These are phyloP conservation scores for Pythium plurisporium DNA, from an alignment of 352 stramenopile genomes.

Conservation along the genomic window DNA sequence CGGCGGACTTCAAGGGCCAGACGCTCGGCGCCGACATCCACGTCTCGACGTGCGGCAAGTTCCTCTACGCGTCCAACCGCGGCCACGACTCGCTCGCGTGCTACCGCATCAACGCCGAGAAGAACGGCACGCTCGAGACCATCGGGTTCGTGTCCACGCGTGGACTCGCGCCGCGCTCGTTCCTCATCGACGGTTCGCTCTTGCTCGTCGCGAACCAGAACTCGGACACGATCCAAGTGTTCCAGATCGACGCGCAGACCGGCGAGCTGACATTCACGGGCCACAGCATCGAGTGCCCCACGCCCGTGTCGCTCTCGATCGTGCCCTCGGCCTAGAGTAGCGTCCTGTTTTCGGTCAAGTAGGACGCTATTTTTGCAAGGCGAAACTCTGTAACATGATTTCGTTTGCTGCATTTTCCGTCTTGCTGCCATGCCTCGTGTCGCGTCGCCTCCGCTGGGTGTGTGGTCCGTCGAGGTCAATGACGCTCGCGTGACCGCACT, in stretches of 20 bases:
- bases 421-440: constrained; percentile 1
- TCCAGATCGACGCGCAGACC: constrained; percentile 29
- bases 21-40: constrained; percentile 34
- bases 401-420: neutral
- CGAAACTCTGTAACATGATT: neutral
- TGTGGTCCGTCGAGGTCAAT: constrained; percentile 57
- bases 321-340: constrained; percentile 11
- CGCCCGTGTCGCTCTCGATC: constrained; percentile 33
- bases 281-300: constrained; percentile 26
- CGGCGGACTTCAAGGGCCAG: constrained; percentile 31
- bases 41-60: constrained; percentile 32
- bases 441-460: constrained; percentile 5
- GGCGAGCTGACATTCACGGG: constrained; percentile 33
- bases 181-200: constrained; percentile 28
- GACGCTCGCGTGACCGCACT: constrained; percentile 23
- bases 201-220: constrained; percentile 48
- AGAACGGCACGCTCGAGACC: constrained; percentile 21
- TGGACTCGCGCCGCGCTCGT: constrained; percentile 37
- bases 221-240: constrained; percentile 41
- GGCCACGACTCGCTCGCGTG: constrained; percentile 36
- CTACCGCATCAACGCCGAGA: constrained; percentile 26
- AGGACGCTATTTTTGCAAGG: constrained; percentile 14
- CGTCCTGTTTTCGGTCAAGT: neutral
- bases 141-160: constrained; percentile 31
- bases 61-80: constrained; percentile 45